Base-by-base conservation (phyloP, 371 early-diverging fungal species). In the Rhizopus delemar region DNA sequence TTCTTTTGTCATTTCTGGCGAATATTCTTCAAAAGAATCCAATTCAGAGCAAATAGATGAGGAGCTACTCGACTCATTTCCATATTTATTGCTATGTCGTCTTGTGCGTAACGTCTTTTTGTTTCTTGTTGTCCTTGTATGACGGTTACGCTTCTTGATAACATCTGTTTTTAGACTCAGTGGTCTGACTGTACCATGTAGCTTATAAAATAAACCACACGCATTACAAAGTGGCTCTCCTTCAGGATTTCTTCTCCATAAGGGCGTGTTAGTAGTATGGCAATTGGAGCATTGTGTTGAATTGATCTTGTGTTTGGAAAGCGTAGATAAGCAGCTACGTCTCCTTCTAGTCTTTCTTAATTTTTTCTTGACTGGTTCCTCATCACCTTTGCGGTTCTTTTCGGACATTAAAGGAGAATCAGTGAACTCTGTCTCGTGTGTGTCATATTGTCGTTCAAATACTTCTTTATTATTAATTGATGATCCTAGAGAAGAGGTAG, bases 161-260 rank as follows among this genome's bases (percentile, higher is more conserved):
- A 70, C 57, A 35, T 70, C 70, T 33, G 70, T 70, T 43, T 70
- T 70, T 28, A 70, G 41, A 59, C 70, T 70, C 13, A 70, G 67
- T 22, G 70, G 70, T 32, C 70, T 46, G 8, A 70, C 70, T 13
- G 64, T 61, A 12, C 70, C 70, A 56, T 70, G 70, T 15, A 70
- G 39, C 39, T 70, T 70, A 35, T 63, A 50, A 43, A 70, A 70
- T 43, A 70, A 38, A 7, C 70, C 70, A 52, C 70, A 70, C 3
- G 70, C 70, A 61, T 70, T 70, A 38, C 70, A 70, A 12, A 70
- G 58, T 33, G 70, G 67, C 15, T 60, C 51, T 11, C 70, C 70
- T 41, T 66, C 48, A 51, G 70, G 62, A 50, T 67, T 66, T 54
- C 70, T 63, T 58, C 70, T 50, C 70, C 70, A 70, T 29, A 70